Percentiles rank a stretch among this genome's conserved stretches.
These are phyloP conservation scores for Fusarium sp. DNA, from an alignment of 2,329 filamentous ascomycete species.

Conservation along the genomic window DNA sequence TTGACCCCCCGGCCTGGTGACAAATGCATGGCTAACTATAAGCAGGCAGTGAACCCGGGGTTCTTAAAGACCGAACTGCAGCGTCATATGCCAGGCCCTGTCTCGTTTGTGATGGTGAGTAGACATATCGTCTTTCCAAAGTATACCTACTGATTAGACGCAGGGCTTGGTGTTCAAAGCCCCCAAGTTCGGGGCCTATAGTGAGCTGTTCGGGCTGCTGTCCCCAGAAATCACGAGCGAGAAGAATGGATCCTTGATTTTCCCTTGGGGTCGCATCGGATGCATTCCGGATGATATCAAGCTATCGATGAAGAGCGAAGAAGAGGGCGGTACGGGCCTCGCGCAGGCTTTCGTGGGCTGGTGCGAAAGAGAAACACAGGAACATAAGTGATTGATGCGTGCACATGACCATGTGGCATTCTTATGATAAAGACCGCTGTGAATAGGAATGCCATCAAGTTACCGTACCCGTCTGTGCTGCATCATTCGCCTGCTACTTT, in stretches of 20 bases:
- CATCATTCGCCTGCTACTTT: no score
- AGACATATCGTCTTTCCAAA: no score
- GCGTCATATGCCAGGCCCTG: conserved; percentile 34
- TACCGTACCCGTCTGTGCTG: no score
- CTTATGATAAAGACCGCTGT: no score
- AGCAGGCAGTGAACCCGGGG: conserved; percentile 38
- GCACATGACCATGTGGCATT: not conserved
- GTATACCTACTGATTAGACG: not conserved
- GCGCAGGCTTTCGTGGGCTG: conserved; percentile 26
- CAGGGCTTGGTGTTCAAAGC: conserved; percentile 39
- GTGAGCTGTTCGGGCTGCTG: conserved; percentile 41
- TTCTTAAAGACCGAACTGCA: conserved; percentile 43
- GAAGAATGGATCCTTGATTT: conserved; percentile 33
- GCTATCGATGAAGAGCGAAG: conserved; percentile 18
- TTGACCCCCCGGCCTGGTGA: not conserved
- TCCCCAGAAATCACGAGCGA: conserved; percentile 34
- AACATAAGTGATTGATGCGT: conserved; percentile 4
- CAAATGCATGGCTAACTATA: not conserved
- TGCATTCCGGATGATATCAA: conserved; percentile 31
- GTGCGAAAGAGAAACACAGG: conserved; percentile 31
- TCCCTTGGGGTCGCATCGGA: conserved; percentile 37
- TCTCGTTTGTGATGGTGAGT: conserved; percentile 39
- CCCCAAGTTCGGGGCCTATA: conserved; percentile 40
- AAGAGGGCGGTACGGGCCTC: conserved; percentile 21
- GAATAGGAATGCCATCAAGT: no score